A percentile compares a stretch with the other conserved stretches of the same genome.
phyloP scores from a whole-genome alignment of 2,329 filamentous ascomycete species.

The Aspergillus novoparasiticus region DNA sequence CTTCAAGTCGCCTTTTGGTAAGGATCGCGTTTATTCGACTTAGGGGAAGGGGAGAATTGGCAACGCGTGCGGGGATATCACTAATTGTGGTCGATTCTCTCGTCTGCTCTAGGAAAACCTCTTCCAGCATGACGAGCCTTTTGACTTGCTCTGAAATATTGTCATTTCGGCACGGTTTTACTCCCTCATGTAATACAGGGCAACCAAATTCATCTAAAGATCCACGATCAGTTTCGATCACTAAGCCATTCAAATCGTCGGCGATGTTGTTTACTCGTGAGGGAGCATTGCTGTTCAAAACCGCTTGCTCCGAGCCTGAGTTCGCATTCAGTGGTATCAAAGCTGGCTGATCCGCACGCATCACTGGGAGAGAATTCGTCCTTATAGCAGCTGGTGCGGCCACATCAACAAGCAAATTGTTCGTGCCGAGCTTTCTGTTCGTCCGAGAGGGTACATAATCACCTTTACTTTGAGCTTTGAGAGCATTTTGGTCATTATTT shows the following conservation, averaged over 20 bases:
- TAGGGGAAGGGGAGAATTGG: background rate
- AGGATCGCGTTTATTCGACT: conserved; percentile 5
- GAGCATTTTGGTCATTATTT: background rate
- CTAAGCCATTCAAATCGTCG: conserved; percentile 12
- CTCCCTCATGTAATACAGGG: background rate
- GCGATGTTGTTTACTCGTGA: background rate
- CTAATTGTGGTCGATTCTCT: background rate
- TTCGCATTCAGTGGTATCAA: conserved; percentile 17
- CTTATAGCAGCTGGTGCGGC: conserved; percentile 4
- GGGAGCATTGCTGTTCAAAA: background rate
- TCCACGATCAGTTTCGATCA: conserved; percentile 1
- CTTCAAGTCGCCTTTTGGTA: conserved; percentile 12
- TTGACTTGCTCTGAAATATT: conserved; percentile 1
- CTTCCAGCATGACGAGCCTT: conserved; percentile 11
- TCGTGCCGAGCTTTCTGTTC: background rate
- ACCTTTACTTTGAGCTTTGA: background rate
- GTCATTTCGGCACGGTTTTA: background rate
- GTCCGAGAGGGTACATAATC: background rate
- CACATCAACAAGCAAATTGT: conserved; percentile 19
- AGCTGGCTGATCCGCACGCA: conserved; percentile 23
- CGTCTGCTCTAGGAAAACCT: background rate
- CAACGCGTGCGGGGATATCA: background rate
- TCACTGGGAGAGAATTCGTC: background rate
- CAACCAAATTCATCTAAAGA: background rate
- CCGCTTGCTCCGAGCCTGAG: background rate